Evolutionary conservation across 164 flowering plant species (phyloP).

Genomic region (Warburgia ugandensis): DNA sequence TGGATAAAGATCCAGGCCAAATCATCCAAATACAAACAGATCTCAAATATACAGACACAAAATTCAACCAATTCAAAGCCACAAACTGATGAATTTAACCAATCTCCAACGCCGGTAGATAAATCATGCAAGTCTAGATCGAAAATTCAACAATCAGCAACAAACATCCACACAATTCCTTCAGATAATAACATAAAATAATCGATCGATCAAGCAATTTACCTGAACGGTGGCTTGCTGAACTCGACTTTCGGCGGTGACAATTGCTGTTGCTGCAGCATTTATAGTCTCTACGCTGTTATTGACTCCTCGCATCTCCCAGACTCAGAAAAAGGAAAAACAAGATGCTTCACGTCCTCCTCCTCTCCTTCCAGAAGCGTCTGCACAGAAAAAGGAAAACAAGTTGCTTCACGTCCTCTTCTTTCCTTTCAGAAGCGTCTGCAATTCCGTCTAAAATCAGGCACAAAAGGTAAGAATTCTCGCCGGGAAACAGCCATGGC

Average conservation of each 20-base stretch:
- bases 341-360: slow-evolving; percentile 6
- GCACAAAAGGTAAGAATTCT: background rate
- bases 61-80: background rate
- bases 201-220: slow-evolving; percentile 7
- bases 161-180: background rate
- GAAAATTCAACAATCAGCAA: background rate
- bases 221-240: slow-evolving; percentile 65
- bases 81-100: slow-evolving; percentile 6
- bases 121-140: background rate
- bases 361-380: no score
- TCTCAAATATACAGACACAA: slow-evolving; percentile 5
- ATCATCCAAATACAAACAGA: no score
- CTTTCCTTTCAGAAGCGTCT: background rate
- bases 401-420: background rate
- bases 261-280: slow-evolving; percentile 92
- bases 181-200: background rate
- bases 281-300: slow-evolving; percentile 63
- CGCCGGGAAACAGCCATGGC: background rate
- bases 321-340: background rate
- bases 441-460: slow-evolving; percentile 4
- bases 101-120: slow-evolving; percentile 15
- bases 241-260: slow-evolving; percentile 52
- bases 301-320: slow-evolving; percentile 31
- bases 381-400: no score
- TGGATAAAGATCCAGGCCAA: no score